phyloP scores from a whole-genome alignment of 1,139 yeast species.

The Taphrina flavorubra region DNA sequence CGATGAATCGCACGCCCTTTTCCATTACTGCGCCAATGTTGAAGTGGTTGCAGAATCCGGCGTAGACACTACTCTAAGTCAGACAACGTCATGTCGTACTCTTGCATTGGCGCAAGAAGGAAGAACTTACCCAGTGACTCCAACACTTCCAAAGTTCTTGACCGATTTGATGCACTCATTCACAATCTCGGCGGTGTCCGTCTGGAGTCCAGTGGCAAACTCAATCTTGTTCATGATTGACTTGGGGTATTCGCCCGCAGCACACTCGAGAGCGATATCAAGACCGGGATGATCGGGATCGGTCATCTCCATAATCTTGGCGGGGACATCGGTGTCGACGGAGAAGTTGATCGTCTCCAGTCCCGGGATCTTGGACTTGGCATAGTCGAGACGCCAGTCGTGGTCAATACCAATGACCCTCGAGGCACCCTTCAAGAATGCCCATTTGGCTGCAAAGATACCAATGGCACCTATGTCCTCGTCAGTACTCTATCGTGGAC shows the following conservation, averaged over 20 bases:
- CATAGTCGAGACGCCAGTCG: slow-evolving; percentile 41
- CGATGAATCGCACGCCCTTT: slow-evolving; percentile 39
- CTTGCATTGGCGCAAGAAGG: not conserved
- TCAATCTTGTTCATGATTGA: slow-evolving; percentile 40
- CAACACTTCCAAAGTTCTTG: slow-evolving; percentile 38
- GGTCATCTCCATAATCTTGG: slow-evolving; percentile 32
- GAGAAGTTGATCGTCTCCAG: slow-evolving; percentile 40
- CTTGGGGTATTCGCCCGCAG: slow-evolving; percentile 42
- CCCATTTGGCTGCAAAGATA: slow-evolving; percentile 41
- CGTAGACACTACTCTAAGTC: slow-evolving; percentile 32
- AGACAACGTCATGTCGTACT: not conserved
- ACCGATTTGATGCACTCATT: slow-evolving; percentile 41
- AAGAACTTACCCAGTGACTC: slow-evolving; percentile 30
- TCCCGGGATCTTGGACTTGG: slow-evolving; percentile 31
- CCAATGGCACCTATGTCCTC: slow-evolving; percentile 53
- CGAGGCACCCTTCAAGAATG: slow-evolving; percentile 38
- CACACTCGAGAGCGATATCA: slow-evolving; percentile 42
- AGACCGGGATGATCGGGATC: slow-evolving; percentile 40
- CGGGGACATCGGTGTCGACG: slow-evolving; percentile 39
- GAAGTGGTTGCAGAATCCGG: slow-evolving; percentile 42
- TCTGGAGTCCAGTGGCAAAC: slow-evolving; percentile 42
- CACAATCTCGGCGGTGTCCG: slow-evolving; percentile 43
- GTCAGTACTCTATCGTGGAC: not conserved
- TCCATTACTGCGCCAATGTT: slow-evolving; percentile 44
- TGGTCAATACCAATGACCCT: slow-evolving; percentile 42